phyloP scores from a whole-genome alignment of 805 yeast genomes.

The Lachancea dasiensis region DNA sequence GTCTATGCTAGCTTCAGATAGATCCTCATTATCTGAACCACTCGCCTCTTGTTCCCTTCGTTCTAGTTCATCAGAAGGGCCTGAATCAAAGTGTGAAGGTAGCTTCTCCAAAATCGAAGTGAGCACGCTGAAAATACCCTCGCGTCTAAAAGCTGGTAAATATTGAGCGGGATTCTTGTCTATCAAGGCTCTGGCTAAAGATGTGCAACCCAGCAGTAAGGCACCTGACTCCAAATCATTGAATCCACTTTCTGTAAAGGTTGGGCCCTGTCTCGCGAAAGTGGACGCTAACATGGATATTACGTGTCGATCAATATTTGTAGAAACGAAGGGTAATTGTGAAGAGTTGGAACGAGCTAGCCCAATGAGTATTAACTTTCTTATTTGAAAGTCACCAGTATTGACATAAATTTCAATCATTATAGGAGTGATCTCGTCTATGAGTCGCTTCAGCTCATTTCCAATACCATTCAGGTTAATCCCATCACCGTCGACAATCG shows the following conservation, averaged over 20 bases:
- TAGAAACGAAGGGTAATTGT: conserved; percentile 30
- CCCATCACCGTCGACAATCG: conserved; percentile 24
- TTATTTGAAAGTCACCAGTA: conserved; percentile 59
- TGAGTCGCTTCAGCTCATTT: conserved; percentile 33
- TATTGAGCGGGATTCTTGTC: conserved; percentile 40
- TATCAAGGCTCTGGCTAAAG: conserved; percentile 42
- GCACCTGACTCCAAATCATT: conserved; percentile 32
- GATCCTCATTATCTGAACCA: conserved; percentile 13
- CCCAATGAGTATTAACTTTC: conserved; percentile 51
- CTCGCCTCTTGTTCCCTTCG: no score
- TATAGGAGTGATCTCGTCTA: conserved; percentile 43
- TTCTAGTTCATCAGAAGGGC: not conserved
- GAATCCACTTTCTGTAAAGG: conserved; percentile 21
- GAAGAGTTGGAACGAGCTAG: conserved; percentile 47
- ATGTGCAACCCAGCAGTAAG: conserved; percentile 46
- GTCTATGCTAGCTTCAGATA: conserved; percentile 24
- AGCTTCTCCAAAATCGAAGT: conserved; percentile 1
- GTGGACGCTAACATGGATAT: conserved; percentile 53
- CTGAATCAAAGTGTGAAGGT: not conserved
- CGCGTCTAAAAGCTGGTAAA: conserved; percentile 51
- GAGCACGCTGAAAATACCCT: conserved; percentile 42
- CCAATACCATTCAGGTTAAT: conserved; percentile 22
- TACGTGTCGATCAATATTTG: conserved; percentile 33
- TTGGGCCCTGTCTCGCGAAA: conserved; percentile 46
- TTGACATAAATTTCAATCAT: conserved; percentile 63